Base-by-base conservation (phyloP, 78 protist species). In the Dictyostelium capitatum region DNA sequence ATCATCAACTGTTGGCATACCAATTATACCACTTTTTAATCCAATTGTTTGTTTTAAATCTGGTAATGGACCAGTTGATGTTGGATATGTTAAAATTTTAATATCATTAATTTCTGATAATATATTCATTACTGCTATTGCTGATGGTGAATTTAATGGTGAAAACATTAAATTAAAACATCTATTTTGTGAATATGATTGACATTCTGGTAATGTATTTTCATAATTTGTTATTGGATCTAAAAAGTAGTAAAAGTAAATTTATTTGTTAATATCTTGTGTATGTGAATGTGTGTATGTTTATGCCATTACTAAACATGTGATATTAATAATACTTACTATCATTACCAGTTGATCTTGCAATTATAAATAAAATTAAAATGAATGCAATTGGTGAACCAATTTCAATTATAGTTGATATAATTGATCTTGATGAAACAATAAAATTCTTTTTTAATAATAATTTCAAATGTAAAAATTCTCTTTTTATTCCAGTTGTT, bases 341-440 rank as follows among this genome's bases (percentile, higher is more conserved):
- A 48, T 37, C 51, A 37, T 50, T 64, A 17, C 65, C 50, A 19
- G 79, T 57, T 32, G 79, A 48, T 30, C 78, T 62, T 9, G 93
- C 15, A 37, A 87, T 87, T 37, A 75, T 50, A 47, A 87, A 87
- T 32, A 87, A 50, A 59, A 87, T 77, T 9, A 87, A 32, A 43
- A 87, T 77, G n/a, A 87, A 87, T 12, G 79, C 70, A 41, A 77
- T 46, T n/a, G 93, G 93, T 77, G 93, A 87, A 14, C 64, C 56
- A 6, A 87, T 46, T 64, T 87, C 93, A 9, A 87, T 64, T 0
- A 50, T 46, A 6, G 93, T 77, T 15, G 93, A 74, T 15, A 87
- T 11, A 25, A 48, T 64, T 11, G 93, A 74, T 59, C 93, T 32
- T 15, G 30, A 19, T n/a, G 93, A 15, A 37, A 87, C 93, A 30